phyloP scores from a whole-genome alignment of 1,284 basidiomycete genomes.

The Cryptococcus sp. region DNA sequence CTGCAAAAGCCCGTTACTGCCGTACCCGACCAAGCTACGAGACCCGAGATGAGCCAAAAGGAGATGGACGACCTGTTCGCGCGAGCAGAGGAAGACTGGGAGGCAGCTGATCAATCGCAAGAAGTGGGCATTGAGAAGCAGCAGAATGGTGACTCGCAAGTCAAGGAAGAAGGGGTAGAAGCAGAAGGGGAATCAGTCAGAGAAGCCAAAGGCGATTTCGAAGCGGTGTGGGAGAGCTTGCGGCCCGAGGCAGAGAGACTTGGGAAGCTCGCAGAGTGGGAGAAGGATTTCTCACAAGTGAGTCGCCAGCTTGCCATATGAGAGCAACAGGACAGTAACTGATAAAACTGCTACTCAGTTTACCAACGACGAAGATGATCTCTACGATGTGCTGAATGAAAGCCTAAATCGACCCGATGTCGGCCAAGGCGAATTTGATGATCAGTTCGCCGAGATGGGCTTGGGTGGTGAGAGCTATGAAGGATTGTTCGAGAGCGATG shows the following conservation, averaged over 20 bases:
- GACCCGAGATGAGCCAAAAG: constrained; percentile 1
- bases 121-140: constrained; percentile 44
- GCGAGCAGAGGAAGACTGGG: constrained; percentile 65
- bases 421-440: constrained; percentile 40
- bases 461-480: not conserved
- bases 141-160: constrained; percentile 59
- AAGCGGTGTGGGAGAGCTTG: constrained; percentile 54
- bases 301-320: constrained; percentile 4
- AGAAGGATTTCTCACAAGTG: constrained; percentile 77
- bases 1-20: constrained; percentile 8
- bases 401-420: constrained; percentile 47
- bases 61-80: constrained; percentile 23
- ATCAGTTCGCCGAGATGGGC: constrained; percentile 36
- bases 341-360: constrained; percentile 27
- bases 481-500: constrained; percentile 43
- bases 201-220: constrained; percentile 55
- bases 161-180: constrained; percentile 22
- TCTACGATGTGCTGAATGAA: constrained; percentile 44
- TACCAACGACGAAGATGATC: constrained; percentile 50
- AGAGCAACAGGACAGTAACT: not conserved
- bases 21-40: not conserved
- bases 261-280: constrained; percentile 80
- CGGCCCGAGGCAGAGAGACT: constrained; percentile 53
- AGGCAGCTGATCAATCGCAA: constrained; percentile 69
- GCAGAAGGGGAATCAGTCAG: constrained; percentile 39